Percentiles rank a stretch among this genome's conserved stretches.
These are phyloP conservation scores for Xylaria sp. DNA, from an alignment of 2,329 filamentous ascomycete genomes.

Conservation along the genomic window DNA sequence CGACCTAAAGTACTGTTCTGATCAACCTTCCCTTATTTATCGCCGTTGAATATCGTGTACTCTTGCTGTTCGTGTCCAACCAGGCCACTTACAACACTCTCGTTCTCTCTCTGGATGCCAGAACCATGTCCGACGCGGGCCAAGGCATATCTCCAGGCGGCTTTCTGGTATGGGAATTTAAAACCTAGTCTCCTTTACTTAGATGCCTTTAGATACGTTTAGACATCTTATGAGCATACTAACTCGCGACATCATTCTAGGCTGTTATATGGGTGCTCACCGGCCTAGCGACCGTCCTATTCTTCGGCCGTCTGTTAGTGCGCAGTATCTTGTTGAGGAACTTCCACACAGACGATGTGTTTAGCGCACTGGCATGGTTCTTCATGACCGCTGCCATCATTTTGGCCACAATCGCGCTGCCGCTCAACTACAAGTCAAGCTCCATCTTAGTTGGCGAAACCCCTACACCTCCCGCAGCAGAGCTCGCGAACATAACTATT, in stretches of 20 bases:
- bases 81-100: conserved; percentile 8
- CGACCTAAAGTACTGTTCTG: no score
- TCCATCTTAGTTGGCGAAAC: conserved; percentile 37
- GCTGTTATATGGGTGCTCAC: conserved; percentile 38
- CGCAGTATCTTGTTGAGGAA: conserved; percentile 35
- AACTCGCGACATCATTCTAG: conserved; percentile 6
- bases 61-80: no score
- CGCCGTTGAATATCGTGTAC: no score
- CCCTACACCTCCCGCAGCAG: conserved; percentile 17
- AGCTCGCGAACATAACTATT: conserved; percentile 32
- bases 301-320: conserved; percentile 36
- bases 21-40: no score
- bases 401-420: background rate
- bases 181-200: no score
- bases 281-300: conserved; percentile 31
- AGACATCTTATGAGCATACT: no score
- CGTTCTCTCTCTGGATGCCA: no score
- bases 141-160: no score
- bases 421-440: conserved; percentile 27
- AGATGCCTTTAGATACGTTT: no score
- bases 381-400: conserved; percentile 30
- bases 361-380: conserved; percentile 35
- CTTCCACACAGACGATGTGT: conserved; percentile 40
- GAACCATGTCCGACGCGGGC: no score
- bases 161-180: no score